These are phyloP conservation scores for Hymenoscyphus albidus DNA, from an alignment of 2,329 filamentous ascomycete species.

Conservation along the genomic window DNA sequence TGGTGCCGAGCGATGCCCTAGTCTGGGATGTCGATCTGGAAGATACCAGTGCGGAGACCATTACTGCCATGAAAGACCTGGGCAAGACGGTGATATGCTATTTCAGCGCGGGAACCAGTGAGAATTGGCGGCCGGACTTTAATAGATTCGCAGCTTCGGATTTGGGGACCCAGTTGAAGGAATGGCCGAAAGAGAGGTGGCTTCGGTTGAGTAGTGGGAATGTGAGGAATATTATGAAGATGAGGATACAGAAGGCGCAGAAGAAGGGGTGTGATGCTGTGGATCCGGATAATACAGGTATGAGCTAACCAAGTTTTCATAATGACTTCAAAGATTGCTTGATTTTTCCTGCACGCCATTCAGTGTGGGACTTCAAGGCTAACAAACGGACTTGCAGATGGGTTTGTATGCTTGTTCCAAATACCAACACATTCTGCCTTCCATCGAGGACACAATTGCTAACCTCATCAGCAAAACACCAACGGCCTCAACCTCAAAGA, in stretches of 20 bases:
- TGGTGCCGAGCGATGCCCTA: slow-evolving; percentile 15
- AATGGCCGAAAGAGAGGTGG: slow-evolving; percentile 67
- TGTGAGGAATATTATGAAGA: slow-evolving; percentile 62
- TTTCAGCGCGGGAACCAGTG: slow-evolving; percentile 68
- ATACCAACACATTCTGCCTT: neutral
- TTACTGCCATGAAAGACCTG: slow-evolving; percentile 45
- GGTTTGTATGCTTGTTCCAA: slow-evolving; percentile 7
- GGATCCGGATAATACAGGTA: slow-evolving; percentile 67
- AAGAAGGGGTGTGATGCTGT: slow-evolving; percentile 64
- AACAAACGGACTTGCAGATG: neutral
- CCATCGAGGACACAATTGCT: slow-evolving; percentile 35
- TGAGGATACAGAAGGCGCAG: slow-evolving; percentile 54
- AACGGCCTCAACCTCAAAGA: slow-evolving; percentile 53
- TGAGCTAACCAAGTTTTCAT: neutral
- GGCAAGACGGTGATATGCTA: slow-evolving; percentile 68
- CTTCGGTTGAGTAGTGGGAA: slow-evolving; percentile 53
- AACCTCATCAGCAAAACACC: slow-evolving; percentile 12
- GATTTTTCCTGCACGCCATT: neutral
- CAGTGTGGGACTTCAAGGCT: neutral
- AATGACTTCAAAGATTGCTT: neutral
- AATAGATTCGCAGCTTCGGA: slow-evolving; percentile 51
- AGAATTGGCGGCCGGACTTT: slow-evolving; percentile 56
- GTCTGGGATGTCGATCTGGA: slow-evolving; percentile 39
- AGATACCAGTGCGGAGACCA: slow-evolving; percentile 46
- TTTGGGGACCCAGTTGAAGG: slow-evolving; percentile 54